Base-by-base conservation (phyloP, 1,284 basidiomycete species). In the Boletus calvinii region DNA sequence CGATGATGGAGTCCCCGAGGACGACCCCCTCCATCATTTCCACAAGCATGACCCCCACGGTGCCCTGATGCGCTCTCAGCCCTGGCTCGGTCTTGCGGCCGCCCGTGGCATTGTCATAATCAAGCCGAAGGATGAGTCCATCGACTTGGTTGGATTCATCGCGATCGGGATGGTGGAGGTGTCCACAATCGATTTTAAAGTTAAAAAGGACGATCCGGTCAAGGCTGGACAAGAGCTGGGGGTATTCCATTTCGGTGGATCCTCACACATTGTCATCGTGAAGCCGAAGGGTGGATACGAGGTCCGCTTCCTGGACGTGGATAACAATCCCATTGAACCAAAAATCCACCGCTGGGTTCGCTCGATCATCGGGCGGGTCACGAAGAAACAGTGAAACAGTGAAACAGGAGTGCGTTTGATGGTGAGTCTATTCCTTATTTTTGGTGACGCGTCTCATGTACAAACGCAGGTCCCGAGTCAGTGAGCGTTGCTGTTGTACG, bases 181-280 rank as follows among this genome's bases (percentile, higher is more conserved):
- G 6, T 80, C 80, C 8, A 78, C 77, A 3, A 44, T 59, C 34
- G 65, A 52, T 5, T 4, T 26, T 26, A 26, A 26, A 26, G 5
- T 43, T 1, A 22, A 11, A 5, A 30, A 43, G 29, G 48, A 41
- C 3, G 35, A 18, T 4, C 7, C 1, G 7, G 20, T 80, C 13
- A 29, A 22, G 6, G 57, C 74, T 57, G 79, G 78, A 9, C 72
- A 77, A 13, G 52, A 77, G 58, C 35, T 76, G 2, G 77, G 78
- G 46, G 75, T 72, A 73, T 80, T 80, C 71, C 77, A 77, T 59
- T 78, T 77, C 62, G 78, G 77, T 20, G 78, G 77, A 22, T 79
- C 77, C 40, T 69, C 76, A 0, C 68, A 74, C 52, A 68, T 65
- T 42, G 56, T 77, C 39, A 43, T 79, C 32, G 76, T 80, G 59